phyloP scores from a whole-genome alignment of 116 monocot genomes.

The Papilionanthe hybrid region DNA sequence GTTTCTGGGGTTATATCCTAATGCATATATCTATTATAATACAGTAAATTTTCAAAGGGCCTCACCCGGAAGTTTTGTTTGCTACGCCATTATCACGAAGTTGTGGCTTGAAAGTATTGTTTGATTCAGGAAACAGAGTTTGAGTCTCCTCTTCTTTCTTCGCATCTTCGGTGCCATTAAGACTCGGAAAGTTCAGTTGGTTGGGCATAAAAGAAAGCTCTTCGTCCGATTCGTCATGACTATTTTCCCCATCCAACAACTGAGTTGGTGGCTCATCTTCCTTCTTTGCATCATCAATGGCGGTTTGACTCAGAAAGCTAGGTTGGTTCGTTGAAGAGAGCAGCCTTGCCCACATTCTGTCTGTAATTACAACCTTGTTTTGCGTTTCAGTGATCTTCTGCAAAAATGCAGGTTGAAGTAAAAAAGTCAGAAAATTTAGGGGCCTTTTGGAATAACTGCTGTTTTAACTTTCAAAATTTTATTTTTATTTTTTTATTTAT shows the following conservation, averaged over 20 bases:
- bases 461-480: no score
- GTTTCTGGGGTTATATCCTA: not conserved
- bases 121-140: slow-evolving; percentile 14
- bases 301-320: slow-evolving; percentile 54
- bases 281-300: slow-evolving; percentile 32
- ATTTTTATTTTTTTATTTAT: no score
- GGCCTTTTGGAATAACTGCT: no score
- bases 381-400: slow-evolving; percentile 76
- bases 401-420: not conserved
- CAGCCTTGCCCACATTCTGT: slow-evolving; percentile 92
- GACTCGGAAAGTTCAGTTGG: slow-evolving; percentile 71
- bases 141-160: slow-evolving; percentile 20
- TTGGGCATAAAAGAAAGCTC: slow-evolving; percentile 55
- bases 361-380: slow-evolving; percentile 82
- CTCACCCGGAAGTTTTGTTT: not conserved
- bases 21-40: not conserved
- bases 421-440: not conserved
- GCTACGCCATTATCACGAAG: not conserved
- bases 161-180: slow-evolving; percentile 29
- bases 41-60: not conserved
- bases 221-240: not conserved
- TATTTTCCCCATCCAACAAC: slow-evolving; percentile 16
- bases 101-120: not conserved
- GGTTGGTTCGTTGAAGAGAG: slow-evolving; percentile 90
- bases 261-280: slow-evolving; percentile 19